These are phyloP conservation scores for Populus deltoides DNA, from an alignment of 345 rosid genomes.

Conservation along the genomic window DNA sequence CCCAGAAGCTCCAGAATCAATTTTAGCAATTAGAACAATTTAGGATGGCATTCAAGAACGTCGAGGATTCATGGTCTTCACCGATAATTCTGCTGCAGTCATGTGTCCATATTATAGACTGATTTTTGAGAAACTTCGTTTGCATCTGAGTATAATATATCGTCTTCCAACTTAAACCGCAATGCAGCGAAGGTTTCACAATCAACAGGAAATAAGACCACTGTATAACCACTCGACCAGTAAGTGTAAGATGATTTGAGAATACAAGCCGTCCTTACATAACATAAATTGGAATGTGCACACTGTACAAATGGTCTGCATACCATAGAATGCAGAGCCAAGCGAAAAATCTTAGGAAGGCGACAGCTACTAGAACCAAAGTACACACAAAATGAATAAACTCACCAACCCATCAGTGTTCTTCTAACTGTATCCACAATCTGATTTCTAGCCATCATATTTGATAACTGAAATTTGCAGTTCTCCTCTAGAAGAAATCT, in stretches of 20 bases:
- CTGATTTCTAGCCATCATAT: constrained; percentile 43
- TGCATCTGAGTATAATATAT: too few relatives aligned
- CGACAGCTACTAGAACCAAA: not conserved
- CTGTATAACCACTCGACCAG: too few relatives aligned
- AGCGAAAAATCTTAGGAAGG: not conserved
- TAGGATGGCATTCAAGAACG: too few relatives aligned
- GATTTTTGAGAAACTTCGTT: too few relatives aligned
- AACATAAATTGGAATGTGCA: not conserved
- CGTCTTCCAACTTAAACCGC: too few relatives aligned
- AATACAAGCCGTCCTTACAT: constrained; percentile 3
- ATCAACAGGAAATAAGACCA: not conserved
- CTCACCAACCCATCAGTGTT: constrained; percentile 80
- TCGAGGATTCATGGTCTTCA: too few relatives aligned
- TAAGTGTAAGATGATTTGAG: not conserved
- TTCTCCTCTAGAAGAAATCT: constrained; percentile 75
- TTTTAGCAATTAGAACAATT: too few relatives aligned
- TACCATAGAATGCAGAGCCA: not conserved
- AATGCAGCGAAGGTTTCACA: not conserved
- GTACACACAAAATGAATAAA: not conserved
- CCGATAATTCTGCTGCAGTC: too few relatives aligned
- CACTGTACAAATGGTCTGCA: not conserved
- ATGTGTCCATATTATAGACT: too few relatives aligned
- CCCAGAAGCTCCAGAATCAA: too few relatives aligned
- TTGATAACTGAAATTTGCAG: constrained; percentile 36
- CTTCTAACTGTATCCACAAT: constrained; percentile 71